Evolutionary conservation across 208 protist genomes (phyloP), one percentile per base, ranked within the genome.

Genomic region (Trichomonas gallinae): DNA sequence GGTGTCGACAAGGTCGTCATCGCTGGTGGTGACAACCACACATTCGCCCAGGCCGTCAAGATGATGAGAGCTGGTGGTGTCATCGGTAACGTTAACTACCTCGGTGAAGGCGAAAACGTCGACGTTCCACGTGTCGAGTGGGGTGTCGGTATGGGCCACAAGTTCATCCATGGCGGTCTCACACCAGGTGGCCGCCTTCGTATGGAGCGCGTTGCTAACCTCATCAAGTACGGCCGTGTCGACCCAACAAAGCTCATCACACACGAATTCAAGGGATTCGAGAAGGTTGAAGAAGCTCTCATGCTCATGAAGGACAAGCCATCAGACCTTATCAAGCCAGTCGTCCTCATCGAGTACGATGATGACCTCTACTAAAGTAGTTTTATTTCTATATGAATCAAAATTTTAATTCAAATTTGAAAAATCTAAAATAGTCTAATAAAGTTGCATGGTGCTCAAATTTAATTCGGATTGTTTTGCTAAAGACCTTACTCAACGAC

Each of bases 1-100:
- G 83, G 83, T 44, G 83, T 89, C 48, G 83, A 89, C 40, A 89
- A 89, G 40, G 83, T 89, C 36, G 31, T 89, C 83, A 89, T 89
- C 36, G 83, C 83, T 48, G 83, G 83, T 89, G 83, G 83, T 89
- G 40, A 89, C 17, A 48, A 40, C 40, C n/a, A 89, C 36, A 44
- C 34, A 48, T 89, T 89, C 83, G 83, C 40, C 10, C n/a, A 89
- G 36, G 83, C 83, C 8, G 83, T 89, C 40, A 89, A 89, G 83
- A 89, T 89, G 83, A 40, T 89, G 23, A 89, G 48, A 17, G 13
- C 83, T 34, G 83, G 83, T 89, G 83, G 83, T 17, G 6, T 21
- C 0, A 89, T 89, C 40, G 83, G 83, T 23, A 44, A n/a, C 23
- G 83, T 89, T 48, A 89, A 89, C 36, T 89, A 89, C 40, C 40